phyloP scores from a whole-genome alignment of 1,284 basidiomycete genomes.

The Cutaneotrichosporon arboriforme region DNA sequence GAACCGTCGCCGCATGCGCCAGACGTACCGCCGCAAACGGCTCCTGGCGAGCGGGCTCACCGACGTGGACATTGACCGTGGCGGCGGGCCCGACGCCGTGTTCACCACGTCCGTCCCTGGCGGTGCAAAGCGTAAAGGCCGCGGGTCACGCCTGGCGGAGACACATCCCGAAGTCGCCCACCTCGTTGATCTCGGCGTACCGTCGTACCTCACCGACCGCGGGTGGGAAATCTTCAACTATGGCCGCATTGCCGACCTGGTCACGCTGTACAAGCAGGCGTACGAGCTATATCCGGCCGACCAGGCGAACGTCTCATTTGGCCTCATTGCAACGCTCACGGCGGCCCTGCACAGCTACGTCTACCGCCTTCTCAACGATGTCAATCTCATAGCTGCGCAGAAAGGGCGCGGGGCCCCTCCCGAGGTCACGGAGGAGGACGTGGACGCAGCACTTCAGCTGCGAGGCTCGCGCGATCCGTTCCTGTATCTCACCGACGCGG shows the following conservation, averaged over 20 bases:
- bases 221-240: slow-evolving; percentile 28
- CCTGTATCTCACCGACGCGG: not conserved
- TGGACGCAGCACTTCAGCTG: not conserved
- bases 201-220: not conserved
- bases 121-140: not conserved
- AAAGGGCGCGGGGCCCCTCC: too few relatives aligned
- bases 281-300: not conserved
- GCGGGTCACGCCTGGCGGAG: not conserved
- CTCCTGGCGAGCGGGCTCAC: slow-evolving; percentile 26
- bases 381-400: slow-evolving; percentile 23
- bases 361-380: slow-evolving; percentile 14
- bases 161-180: not conserved
- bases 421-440: not conserved
- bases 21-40: slow-evolving; percentile 21
- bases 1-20: slow-evolving; percentile 22
- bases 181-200: not conserved
- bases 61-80: slow-evolving; percentile 18
- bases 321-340: slow-evolving; percentile 16
- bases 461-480: not conserved
- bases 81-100: slow-evolving; percentile 30
- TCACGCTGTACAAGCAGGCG: not conserved
- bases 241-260: slow-evolving; percentile 5
- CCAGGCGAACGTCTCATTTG: slow-evolving; percentile 10
- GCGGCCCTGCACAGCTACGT: slow-evolving; percentile 19
- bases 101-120: slow-evolving; percentile 1